Evolutionary conservation across 257 asterid species (phyloP).

Genomic region (Nicotiana benthamiana): DNA sequence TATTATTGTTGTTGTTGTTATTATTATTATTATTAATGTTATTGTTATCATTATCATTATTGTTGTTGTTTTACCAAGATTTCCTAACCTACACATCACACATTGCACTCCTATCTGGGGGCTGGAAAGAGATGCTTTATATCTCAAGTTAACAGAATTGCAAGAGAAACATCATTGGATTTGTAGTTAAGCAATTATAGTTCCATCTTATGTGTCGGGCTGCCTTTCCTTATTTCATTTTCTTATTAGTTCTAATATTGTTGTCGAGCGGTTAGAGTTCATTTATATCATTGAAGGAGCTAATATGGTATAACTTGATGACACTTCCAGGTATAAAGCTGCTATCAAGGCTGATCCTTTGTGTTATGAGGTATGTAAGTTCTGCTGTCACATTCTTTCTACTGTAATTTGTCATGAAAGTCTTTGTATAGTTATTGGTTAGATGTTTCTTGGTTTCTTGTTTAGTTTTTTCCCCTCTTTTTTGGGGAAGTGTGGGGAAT

Average conservation of each 20-base stretch:
- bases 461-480: not conserved
- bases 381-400: conserved; percentile 8
- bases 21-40: too few relatives aligned
- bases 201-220: not conserved
- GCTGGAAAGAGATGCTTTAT: not conserved
- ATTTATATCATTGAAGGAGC: not conserved
- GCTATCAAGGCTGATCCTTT: conserved; percentile 97
- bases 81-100: too few relatives aligned
- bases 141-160: not conserved
- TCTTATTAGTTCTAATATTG: not conserved
- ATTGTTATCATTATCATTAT: too few relatives aligned
- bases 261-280: not conserved
- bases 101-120: too few relatives aligned
- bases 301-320: conserved; percentile 19
- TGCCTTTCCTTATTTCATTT: not conserved
- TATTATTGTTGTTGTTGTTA: too few relatives aligned
- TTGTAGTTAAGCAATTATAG: not conserved
- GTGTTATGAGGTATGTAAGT: conserved; percentile 76
- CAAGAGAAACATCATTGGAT: not conserved
- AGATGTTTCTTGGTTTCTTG: conserved; percentile 1
- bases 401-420: conserved; percentile 5
- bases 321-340: conserved; percentile 81
- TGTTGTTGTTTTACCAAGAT: too few relatives aligned
- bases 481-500: not conserved
- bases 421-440: not conserved